Conservation (phyloP, 129 eudicot genomes). For the Helichrysum umbraculigerum region DNA sequence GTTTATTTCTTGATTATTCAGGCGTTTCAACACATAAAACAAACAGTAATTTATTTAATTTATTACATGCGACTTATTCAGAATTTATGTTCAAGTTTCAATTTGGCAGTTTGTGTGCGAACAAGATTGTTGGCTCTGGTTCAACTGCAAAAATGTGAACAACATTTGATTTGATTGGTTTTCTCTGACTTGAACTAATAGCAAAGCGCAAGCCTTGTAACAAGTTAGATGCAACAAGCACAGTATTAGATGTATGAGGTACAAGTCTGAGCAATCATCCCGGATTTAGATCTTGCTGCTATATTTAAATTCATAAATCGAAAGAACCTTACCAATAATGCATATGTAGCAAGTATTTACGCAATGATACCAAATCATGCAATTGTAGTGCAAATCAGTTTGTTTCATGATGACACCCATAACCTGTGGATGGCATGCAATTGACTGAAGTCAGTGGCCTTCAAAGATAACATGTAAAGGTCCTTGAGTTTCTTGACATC, state of each 20-base stretch:
- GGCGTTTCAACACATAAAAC: no score
- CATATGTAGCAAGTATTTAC: background rate
- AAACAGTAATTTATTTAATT: no score
- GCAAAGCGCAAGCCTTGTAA: background rate
- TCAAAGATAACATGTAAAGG: conserved; percentile 81
- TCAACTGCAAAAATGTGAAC: no score
- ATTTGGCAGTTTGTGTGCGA: no score
- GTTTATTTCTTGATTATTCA: no score
- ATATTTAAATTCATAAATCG: no score
- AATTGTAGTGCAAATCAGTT: background rate
- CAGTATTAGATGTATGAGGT: no score
- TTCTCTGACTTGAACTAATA: background rate
- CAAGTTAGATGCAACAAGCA: background rate
- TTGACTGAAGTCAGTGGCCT: conserved; percentile 66
- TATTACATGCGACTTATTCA: no score
- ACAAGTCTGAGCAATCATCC: no score
- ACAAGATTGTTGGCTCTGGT: no score
- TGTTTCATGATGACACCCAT: conserved; percentile 44
- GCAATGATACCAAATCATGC: background rate
- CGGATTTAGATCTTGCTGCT: background rate
- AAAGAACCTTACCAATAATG: background rate
- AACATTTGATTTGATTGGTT: background rate
- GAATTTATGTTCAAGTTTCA: no score
- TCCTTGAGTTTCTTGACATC: conserved; percentile 68
- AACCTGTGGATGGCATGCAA: conserved; percentile 61